phyloP scores from a whole-genome alignment of 2,329 filamentous ascomycete genomes.

The Sporothrix humicola region DNA sequence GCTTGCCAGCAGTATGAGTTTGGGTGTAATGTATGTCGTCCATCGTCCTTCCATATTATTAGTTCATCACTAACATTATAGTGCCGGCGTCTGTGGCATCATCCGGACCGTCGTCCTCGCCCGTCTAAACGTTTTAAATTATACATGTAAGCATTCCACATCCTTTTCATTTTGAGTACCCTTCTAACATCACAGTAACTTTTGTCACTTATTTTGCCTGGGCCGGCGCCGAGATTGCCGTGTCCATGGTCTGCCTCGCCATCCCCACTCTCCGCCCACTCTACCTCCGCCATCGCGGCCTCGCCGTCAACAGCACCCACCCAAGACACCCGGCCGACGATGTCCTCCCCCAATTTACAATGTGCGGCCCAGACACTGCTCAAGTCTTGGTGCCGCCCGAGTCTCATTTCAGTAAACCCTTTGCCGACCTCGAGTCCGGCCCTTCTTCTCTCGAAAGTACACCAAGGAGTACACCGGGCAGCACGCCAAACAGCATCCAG shows the following conservation, averaged over 20 bases:
- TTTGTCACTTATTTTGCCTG: conserved; percentile 40
- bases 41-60: too few relatives aligned
- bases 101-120: conserved; percentile 43
- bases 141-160: conserved; percentile 42
- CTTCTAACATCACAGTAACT: conserved; percentile 34
- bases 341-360: conserved; percentile 46
- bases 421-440: not conserved
- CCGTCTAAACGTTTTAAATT: conserved; percentile 41
- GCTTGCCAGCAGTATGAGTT: conserved; percentile 50
- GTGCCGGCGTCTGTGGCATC: conserved; percentile 43
- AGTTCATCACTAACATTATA: conserved; percentile 30
- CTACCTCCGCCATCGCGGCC: conserved; percentile 51
- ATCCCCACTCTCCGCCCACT: conserved; percentile 50
- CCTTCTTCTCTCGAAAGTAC: not conserved
- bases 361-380: conserved; percentile 61
- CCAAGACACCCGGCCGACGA: conserved; percentile 73
- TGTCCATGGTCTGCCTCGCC: conserved; percentile 50
- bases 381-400: not conserved
- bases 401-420: too few relatives aligned
- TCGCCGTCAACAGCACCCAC: conserved; percentile 36
- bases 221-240: conserved; percentile 49
- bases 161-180: not conserved
- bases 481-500: conserved; percentile 22
- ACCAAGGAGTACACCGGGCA: not conserved
- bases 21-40: conserved; percentile 36